Conservation (phyloP, 2,329 filamentous ascomycete genomes). For the Fusarium nodosum region DNA sequence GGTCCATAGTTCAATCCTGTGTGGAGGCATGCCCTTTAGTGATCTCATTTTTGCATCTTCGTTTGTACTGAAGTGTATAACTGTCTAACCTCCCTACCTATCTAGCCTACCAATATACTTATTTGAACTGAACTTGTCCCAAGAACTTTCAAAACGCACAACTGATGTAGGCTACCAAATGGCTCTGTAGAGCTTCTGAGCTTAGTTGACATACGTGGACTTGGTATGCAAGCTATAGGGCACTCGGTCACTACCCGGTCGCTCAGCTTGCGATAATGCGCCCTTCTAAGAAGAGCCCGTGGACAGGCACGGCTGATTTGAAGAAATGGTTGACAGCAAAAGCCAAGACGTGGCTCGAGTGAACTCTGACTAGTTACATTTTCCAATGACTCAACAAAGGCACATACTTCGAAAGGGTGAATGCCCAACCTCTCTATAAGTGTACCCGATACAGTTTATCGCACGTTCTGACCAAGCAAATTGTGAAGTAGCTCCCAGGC, state of each 20-base stretch:
- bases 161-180: neutral
- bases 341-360: neutral
- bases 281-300: too few relatives aligned
- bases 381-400: neutral
- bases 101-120: neutral
- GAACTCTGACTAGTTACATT: neutral
- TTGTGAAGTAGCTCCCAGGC: slow-evolving; percentile 29
- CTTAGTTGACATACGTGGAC: neutral
- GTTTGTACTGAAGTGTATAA: neutral
- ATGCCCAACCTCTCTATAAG: neutral
- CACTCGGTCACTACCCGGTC: too few relatives aligned
- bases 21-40: neutral
- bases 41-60: neutral
- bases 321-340: neutral
- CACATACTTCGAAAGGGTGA: neutral
- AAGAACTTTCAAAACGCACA: neutral
- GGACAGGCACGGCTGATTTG: neutral
- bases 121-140: neutral
- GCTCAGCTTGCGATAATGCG: too few relatives aligned
- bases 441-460: neutral
- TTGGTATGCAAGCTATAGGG: too few relatives aligned
- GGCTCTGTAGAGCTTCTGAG: neutral
- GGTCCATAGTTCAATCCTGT: neutral
- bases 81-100: neutral
- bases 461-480: slow-evolving; percentile 11